phyloP scores from a whole-genome alignment of 2,329 filamentous ascomycete genomes.

The Phaeosphaeria sp. region DNA sequence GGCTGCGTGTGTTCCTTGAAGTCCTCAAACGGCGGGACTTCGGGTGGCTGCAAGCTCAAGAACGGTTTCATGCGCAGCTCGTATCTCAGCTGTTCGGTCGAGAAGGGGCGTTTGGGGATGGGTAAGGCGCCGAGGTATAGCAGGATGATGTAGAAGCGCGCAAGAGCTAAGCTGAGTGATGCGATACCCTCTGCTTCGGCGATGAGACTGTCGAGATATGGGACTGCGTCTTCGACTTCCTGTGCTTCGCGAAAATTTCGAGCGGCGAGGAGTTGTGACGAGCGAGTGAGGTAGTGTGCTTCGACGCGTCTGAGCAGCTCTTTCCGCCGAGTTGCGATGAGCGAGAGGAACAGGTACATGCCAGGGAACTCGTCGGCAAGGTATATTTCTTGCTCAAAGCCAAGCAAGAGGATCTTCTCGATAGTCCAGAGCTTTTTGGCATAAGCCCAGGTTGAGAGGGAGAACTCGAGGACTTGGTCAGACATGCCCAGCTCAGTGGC shows the following conservation, averaged over 20 bases:
- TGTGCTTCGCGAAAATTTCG: slow-evolving; percentile 11
- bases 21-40: slow-evolving; percentile 69
- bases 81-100: slow-evolving; percentile 72
- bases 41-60: slow-evolving; percentile 69
- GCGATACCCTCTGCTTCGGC: slow-evolving; percentile 33
- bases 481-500: slow-evolving; percentile 41
- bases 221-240: slow-evolving; percentile 15
- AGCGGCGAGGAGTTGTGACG: slow-evolving; percentile 1
- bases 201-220: slow-evolving; percentile 34
- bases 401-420: slow-evolving; percentile 86
- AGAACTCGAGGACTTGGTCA: slow-evolving; percentile 67
- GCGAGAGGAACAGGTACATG: slow-evolving; percentile 76
- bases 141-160: slow-evolving; percentile 70
- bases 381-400: slow-evolving; percentile 93
- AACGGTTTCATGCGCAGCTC: slow-evolving; percentile 90
- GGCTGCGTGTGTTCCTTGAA: slow-evolving; percentile 55
- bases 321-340: slow-evolving; percentile 32
- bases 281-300: slow-evolving; percentile 16
- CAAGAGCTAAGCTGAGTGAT: slow-evolving; percentile 38
- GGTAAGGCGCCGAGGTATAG: slow-evolving; percentile 63
- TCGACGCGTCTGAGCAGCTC: slow-evolving; percentile 27
- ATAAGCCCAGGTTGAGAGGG: slow-evolving; percentile 87
- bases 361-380: slow-evolving; percentile 81
- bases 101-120: slow-evolving; percentile 66
- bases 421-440: slow-evolving; percentile 89